Evolutionary conservation across 129 eudicot genomes (phyloP).

Genomic region (Centaurea solstitialis): DNA sequence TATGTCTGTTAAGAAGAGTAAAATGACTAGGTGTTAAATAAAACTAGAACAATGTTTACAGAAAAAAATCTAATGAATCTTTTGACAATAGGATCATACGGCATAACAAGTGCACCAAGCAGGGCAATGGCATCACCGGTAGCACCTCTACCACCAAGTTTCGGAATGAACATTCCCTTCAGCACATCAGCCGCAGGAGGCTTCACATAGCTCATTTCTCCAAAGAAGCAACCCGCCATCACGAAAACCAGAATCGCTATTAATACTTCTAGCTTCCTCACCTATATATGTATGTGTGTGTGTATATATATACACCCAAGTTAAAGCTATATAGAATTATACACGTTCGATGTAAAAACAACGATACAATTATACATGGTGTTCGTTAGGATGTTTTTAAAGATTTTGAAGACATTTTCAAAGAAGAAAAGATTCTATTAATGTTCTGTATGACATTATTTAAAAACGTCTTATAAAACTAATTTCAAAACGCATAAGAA

Average conservation of each 20-base stretch:
- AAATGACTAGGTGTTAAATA: neutral
- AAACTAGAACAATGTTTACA: neutral
- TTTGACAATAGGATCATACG: conserved; percentile 41
- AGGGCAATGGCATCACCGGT: conserved; percentile 96
- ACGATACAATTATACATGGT: too few relatives aligned
- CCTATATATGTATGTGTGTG: conserved; percentile 37
- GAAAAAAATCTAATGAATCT: too few relatives aligned
- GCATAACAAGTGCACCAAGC: conserved; percentile 96
- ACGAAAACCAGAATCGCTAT: conserved; percentile 74
- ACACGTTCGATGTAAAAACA: too few relatives aligned
- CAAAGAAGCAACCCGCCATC: conserved; percentile 95
- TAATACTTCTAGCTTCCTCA: conserved; percentile 82
- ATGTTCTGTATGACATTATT: too few relatives aligned
- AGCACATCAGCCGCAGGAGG: conserved; percentile 76
- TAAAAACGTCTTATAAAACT: too few relatives aligned
- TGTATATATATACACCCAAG: neutral
- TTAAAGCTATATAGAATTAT: too few relatives aligned
- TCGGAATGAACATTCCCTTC: conserved; percentile 91
- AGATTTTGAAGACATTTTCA: too few relatives aligned
- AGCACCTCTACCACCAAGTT: conserved; percentile 73
- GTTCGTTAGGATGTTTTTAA: too few relatives aligned
- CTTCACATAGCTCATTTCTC: conserved; percentile 87
- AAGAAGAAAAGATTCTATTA: too few relatives aligned
- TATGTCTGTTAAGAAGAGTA: conserved; percentile 55
- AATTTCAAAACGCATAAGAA: too few relatives aligned